phyloP scores from a whole-genome alignment of 2,329 filamentous ascomycete genomes.

The Aspergillaceae sp. region DNA sequence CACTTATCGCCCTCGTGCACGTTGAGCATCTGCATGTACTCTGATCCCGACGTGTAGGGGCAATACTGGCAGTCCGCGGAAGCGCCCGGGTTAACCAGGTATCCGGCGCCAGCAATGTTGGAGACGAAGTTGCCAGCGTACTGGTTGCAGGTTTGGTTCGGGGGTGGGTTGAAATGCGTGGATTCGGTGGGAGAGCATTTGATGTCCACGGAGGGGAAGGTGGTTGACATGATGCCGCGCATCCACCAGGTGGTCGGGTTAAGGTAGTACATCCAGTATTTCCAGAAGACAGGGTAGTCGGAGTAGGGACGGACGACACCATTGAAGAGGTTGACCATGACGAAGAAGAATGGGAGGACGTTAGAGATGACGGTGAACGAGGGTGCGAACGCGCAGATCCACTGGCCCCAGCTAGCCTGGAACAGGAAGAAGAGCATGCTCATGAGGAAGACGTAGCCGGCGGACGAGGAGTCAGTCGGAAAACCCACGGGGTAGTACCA shows the following conservation, averaged over 20 bases:
- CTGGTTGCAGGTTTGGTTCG: conserved; percentile 53
- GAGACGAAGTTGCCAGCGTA: conserved; percentile 56
- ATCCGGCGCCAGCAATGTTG: conserved; percentile 44
- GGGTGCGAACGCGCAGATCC: conserved; percentile 75
- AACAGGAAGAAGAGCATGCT: conserved; percentile 69
- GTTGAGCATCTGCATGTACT: conserved; percentile 57
- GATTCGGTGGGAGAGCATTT: conserved; percentile 49
- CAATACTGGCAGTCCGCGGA: conserved; percentile 60
- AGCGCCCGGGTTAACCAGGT: conserved; percentile 54
- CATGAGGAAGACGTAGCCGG: conserved; percentile 74
- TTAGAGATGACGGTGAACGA: conserved; percentile 72
- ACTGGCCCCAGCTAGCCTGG: conserved; percentile 68
- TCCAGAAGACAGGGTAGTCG: conserved; percentile 60
- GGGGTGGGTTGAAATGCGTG: conserved; percentile 57
- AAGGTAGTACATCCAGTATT: conserved; percentile 61
- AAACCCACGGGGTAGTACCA: conserved; percentile 73
- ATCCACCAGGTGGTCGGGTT: conserved; percentile 67
- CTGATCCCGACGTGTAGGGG: conserved; percentile 53
- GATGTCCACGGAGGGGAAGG: conserved; percentile 46
- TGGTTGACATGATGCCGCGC: conserved; percentile 58
- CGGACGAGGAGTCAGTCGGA: conserved; percentile 53
- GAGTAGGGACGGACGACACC: conserved; percentile 64
- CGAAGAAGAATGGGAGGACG: conserved; percentile 69
- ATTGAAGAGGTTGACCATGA: conserved; percentile 69
- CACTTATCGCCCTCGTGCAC: conserved; percentile 55